Evolutionary conservation across 1,139 yeast species (phyloP).

Genomic region (Pneumocystis carinii): DNA sequence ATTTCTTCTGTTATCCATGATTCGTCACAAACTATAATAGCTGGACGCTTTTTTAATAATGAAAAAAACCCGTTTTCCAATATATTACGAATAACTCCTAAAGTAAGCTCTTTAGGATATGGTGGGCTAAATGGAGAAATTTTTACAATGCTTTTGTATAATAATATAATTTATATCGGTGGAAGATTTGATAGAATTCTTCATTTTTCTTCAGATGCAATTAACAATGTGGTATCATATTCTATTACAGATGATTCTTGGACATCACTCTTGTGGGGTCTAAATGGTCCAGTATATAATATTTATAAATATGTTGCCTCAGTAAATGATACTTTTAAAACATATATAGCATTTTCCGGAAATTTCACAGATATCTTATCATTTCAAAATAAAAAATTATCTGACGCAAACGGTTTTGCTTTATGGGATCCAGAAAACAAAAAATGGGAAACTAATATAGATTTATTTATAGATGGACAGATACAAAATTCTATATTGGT

Average conservation of each 20-base stretch:
- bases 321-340: conserved; percentile 24
- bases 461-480: conserved; percentile 10
- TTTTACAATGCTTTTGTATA: conserved; percentile 18
- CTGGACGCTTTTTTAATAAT: conserved; percentile 19
- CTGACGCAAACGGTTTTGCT: conserved; percentile 17
- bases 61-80: conserved; percentile 15
- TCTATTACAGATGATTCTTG: conserved; percentile 18
- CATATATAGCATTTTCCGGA: conserved; percentile 24
- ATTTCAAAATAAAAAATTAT: conserved; percentile 4
- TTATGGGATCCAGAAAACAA: conserved; percentile 19
- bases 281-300: background rate
- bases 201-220: conserved; percentile 19
- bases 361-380: conserved; percentile 11
- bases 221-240: conserved; percentile 20
- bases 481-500: conserved; percentile 5
- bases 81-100: background rate
- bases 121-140: conserved; percentile 32
- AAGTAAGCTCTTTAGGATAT: conserved; percentile 18
- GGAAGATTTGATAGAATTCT: conserved; percentile 29
- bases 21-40: conserved; percentile 12
- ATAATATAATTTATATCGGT: conserved; percentile 24
- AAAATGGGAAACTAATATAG: conserved; percentile 17
- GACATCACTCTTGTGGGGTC: conserved; percentile 7
- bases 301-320: conserved; percentile 18
- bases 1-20: conserved; percentile 22